Evolutionary conservation across 2,329 filamentous ascomycete genomes (phyloP), one percentile per base, ranked within the genome.

Genomic region (Cadophora sp.): DNA sequence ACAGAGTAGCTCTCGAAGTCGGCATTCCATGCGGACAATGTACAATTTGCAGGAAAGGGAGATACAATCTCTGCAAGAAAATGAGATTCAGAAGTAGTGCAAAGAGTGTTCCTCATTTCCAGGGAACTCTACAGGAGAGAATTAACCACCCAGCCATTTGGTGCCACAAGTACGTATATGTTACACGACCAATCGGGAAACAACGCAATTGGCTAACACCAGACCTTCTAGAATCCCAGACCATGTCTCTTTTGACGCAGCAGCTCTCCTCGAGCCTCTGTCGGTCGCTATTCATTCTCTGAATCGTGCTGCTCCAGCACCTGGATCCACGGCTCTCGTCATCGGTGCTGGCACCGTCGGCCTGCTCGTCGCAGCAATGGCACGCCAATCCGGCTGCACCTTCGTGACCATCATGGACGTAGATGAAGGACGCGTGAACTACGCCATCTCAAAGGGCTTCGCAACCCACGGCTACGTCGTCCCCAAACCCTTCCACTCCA

Each of bases 1-100:
- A 89, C 73, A 79, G 85, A 50, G 86, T 88, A 24, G 86, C 87
- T 4, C 87, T 98, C 76, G 95, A 98, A 82, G 94, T 95, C 70
- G 96, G 97, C 80, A 88, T 97, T 74, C 93, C 95, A 78, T 98
- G 95, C 86, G 89, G 91, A 78, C 85, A 88, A 76, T 97, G 94
- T 85, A 92, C 94, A 79, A 92, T 93, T 51, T 97, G 94, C 81
- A 84, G 96, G 74, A 96, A 92, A 47, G 95, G 95, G 62, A 90
- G 93, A 72, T 89, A 89, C 75, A 89, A 89, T 71, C 81, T 89
- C 18, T 89, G 86, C 79, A 86, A 85, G 75, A 83, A 82, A 75
- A 83, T 89, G 82, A 82, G 83, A 51, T 89, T 89, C 76, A 81
- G 87, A 72, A 87, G 86, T 74, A 88, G 85, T 70, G 87, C 85